Base-by-base conservation (phyloP, 2,329 filamentous ascomycete species). In the Thielaviopsis musarum region DNA sequence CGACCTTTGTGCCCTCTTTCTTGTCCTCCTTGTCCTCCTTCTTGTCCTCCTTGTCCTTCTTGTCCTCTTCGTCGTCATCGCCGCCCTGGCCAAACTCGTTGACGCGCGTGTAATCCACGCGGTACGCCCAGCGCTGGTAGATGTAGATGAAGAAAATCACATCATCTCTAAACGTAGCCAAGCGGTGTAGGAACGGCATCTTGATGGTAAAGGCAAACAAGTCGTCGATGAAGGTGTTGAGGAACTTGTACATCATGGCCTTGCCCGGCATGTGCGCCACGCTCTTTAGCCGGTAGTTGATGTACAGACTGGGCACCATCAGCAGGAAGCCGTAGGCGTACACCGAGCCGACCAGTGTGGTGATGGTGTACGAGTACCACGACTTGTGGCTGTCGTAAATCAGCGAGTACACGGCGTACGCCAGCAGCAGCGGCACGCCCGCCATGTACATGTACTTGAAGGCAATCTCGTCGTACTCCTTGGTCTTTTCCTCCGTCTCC, bases 201-300 rank as follows among this genome's bases (percentile, higher is more conserved):
- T 97, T 97, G 76, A 98, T 96, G 48, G 93, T 98, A 68, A 97
- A 98, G 1, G 93, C 93, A 69, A 98, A 98, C 34, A 98, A 77
- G 69, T 98, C 93, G 72, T 98, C 93, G 70, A 98, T 97, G 71
- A 98, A 98, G 5, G 93, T 97, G 75, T 97, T 96, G 64, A 97
- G 76, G 73, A 95, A 95, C 75, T 97, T 96, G 80, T 96, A 96
- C 70, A 85, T 91, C 89, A 98, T 93, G 54, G 93, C 90, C 74
- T 89, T 91, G 65, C 80, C 88, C 1, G 93, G 91, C 91, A 98
- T 95, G 73, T 98, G 93, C 12, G 93, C 93, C 38, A 97, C 88
- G 65, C 84, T 86, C 79, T 91, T 95, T 65, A 98, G 82, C 13
- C 91, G 85, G 77, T 98, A 98, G 79, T 98, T 98, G 82, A 98